Evolutionary conservation across 768 basidiomycete species (phyloP).

Genomic region (Peribolospora baueri): DNA sequence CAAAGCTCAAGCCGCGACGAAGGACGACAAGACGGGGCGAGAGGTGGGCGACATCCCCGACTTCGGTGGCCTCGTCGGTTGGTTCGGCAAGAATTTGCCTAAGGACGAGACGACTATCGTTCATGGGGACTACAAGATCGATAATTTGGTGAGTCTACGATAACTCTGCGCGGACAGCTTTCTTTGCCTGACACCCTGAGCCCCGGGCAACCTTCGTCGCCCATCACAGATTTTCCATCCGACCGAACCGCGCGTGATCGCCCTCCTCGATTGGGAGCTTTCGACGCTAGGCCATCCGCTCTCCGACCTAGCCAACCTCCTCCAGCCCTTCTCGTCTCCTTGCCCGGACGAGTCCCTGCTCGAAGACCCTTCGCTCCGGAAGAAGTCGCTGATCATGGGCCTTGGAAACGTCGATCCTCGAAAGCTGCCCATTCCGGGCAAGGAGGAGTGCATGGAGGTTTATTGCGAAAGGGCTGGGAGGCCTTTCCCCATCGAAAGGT

Average conservation of each 20-base stretch:
- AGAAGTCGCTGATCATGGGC: not conserved
- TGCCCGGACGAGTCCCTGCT: not conserved
- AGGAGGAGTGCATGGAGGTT: constrained; percentile 4
- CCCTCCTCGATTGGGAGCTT: constrained; percentile 91
- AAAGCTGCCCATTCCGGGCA: constrained; percentile 8
- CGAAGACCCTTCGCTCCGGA: not conserved
- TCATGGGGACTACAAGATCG: constrained; percentile 94
- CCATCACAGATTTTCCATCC: constrained; percentile 42
- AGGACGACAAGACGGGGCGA: constrained; percentile 35
- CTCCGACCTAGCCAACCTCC: constrained; percentile 73
- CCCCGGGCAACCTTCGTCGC: not conserved
- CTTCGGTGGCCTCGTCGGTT: constrained; percentile 44
- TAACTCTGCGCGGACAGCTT: not conserved
- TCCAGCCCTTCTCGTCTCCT: constrained; percentile 41
- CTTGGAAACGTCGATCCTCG: not conserved
- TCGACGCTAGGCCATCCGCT: constrained; percentile 49
- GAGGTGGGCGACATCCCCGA: constrained; percentile 43
- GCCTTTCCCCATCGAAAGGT: constrained; percentile 4
- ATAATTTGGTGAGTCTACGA: constrained; percentile 43
- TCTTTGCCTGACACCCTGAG: not conserved
- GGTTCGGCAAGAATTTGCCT: constrained; percentile 52
- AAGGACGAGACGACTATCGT: constrained; percentile 44
- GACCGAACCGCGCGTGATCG: constrained; percentile 72
- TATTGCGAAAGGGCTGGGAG: constrained; percentile 7
- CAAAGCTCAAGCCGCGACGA: constrained; percentile 41